Evolutionary conservation across 768 basidiomycete genomes (phyloP).

Genomic region (Gelatoporia subvermispora): DNA sequence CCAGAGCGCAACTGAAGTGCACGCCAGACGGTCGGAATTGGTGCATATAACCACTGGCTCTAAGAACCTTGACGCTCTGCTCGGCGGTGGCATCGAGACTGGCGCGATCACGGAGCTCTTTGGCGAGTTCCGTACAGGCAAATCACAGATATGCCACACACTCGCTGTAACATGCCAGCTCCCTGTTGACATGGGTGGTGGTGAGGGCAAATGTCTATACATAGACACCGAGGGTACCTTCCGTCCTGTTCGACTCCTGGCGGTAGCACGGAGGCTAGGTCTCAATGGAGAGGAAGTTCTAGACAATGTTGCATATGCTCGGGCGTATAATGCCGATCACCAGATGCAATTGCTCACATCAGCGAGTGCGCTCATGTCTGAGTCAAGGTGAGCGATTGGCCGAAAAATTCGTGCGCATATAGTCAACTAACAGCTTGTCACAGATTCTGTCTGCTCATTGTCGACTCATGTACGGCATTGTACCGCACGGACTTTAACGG

Average conservation of each 20-base stretch:
- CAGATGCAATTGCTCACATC: conserved; percentile 85
- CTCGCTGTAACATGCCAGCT: conserved; percentile 97
- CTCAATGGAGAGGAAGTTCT: conserved; percentile 96
- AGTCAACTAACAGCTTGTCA: conserved; percentile 6
- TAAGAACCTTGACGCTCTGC: conserved; percentile 89
- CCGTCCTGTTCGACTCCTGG: conserved; percentile 90
- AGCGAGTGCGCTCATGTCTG: conserved; percentile 98
- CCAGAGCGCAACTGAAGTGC: conserved; percentile 96
- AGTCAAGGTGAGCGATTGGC: conserved; percentile 73
- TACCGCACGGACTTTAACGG: conserved; percentile 96
- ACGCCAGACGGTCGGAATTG: conserved; percentile 89
- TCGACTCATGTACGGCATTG: conserved; percentile 93
- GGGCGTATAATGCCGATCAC: conserved; percentile 98
- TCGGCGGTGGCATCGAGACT: conserved; percentile 98
- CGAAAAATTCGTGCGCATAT: conserved; percentile 21
- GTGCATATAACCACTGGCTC: conserved; percentile 97
- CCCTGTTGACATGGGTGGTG: conserved; percentile 96
- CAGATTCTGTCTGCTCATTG: conserved; percentile 94
- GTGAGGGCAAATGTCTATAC: conserved; percentile 97
- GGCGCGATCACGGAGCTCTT: conserved; percentile 97
- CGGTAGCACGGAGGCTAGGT: conserved; percentile 94
- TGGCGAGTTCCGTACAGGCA: conserved; percentile 97
- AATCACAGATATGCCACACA: conserved; percentile 97
- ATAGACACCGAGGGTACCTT: conserved; percentile 99
- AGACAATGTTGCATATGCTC: conserved; percentile 97